These are phyloP conservation scores for Xylaria scruposa DNA, from an alignment of 495 filamentous ascomycete species.

Conservation along the genomic window DNA sequence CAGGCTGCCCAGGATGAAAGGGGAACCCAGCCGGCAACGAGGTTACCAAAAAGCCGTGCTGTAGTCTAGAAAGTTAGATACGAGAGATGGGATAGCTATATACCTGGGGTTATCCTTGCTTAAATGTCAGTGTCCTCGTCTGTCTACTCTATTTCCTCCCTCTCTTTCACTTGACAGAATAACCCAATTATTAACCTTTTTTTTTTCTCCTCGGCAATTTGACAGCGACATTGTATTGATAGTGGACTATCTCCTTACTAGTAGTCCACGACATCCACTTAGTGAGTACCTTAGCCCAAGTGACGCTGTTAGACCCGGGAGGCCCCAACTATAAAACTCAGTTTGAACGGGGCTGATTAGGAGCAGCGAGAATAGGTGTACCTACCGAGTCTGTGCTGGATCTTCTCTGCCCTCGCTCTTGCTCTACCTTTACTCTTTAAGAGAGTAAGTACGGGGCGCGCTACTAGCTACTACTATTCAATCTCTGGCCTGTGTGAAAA, in stretches of 20 bases:
- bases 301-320: not conserved
- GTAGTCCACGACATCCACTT: constrained; percentile 8
- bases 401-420: not conserved
- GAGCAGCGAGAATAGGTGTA: constrained; percentile 1
- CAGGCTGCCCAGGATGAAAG: not conserved
- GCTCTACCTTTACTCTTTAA: not conserved
- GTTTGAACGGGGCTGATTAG: constrained; percentile 1
- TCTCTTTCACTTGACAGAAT: not conserved
- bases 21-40: not conserved
- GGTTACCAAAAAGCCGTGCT: not conserved
- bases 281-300: constrained; percentile 2
- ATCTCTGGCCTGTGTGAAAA: not conserved
- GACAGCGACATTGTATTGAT: not conserved
- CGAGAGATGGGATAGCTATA: not conserved
- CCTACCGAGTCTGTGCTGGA: not conserved
- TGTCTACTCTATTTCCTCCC: not conserved
- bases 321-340: not conserved
- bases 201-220: not conserved
- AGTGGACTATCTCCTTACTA: not conserved
- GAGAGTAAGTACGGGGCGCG: not conserved
- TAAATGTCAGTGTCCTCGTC: not conserved
- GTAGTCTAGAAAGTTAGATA: not conserved
- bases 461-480: not conserved
- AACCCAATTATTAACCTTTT: not conserved
- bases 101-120: not conserved